Evolutionary conservation across 2,329 filamentous ascomycete species (phyloP).

Genomic region (Penicillium fuscoglaucum): DNA sequence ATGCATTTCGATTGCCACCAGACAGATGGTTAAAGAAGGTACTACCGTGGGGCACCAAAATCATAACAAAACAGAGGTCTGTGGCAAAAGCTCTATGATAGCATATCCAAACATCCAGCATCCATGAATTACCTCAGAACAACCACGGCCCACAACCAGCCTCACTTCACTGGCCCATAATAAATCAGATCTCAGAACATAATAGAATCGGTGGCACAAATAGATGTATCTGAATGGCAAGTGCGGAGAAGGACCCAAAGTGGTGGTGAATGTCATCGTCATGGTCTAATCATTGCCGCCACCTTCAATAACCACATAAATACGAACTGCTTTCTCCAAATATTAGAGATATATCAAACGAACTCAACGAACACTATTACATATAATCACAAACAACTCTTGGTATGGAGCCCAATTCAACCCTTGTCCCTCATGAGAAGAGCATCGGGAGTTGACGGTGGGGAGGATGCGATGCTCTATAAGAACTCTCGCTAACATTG

Average conservation of each 20-base stretch:
- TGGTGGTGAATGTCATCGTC: conserved; percentile 31
- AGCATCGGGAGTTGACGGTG: background rate
- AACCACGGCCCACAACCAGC: background rate
- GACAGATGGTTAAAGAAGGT: background rate
- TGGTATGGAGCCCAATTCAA: background rate
- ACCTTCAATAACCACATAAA: conserved; percentile 21
- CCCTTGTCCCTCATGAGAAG: background rate
- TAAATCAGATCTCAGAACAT: conserved; percentile 10
- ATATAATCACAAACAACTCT: conserved; percentile 1
- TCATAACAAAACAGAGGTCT: conserved; percentile 1
- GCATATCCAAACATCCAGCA: background rate
- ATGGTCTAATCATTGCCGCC: conserved; percentile 34
- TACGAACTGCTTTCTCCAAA: background rate
- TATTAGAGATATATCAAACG: background rate
- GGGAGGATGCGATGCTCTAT: background rate
- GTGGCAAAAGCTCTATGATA: conserved; percentile 15
- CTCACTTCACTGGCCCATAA: conserved; percentile 8
- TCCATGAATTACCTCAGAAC: conserved; percentile 7
- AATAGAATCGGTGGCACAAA: conserved; percentile 18
- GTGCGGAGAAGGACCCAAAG: conserved; percentile 16
- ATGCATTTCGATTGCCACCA: background rate
- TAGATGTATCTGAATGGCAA: conserved; percentile 12
- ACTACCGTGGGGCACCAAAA: background rate
- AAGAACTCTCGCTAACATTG: background rate
- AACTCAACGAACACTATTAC: background rate